These are phyloP conservation scores for Pseudogymnoascus sp. DNA, from an alignment of 2,329 filamentous ascomycete genomes.

Conservation along the genomic window DNA sequence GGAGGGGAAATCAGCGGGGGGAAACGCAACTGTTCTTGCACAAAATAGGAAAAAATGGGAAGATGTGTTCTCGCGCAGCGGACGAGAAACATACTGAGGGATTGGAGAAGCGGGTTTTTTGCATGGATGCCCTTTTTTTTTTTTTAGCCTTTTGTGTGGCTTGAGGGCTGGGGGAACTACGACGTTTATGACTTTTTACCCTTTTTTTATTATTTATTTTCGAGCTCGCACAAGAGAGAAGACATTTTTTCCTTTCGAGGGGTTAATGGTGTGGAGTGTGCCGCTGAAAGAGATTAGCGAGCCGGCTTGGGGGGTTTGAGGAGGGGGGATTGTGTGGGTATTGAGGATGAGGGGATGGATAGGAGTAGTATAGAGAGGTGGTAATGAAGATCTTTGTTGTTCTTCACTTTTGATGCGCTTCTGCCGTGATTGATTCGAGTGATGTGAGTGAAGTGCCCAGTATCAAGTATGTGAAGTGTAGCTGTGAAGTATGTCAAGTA, in stretches of 20 bases:
- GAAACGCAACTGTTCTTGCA: neutral
- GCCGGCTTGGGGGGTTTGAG: neutral
- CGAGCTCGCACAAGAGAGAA: neutral
- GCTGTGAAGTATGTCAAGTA: neutral
- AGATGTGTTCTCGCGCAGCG: neutral
- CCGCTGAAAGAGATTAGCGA: neutral
- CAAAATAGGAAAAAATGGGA: neutral
- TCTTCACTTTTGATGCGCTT: neutral
- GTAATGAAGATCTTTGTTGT: constrained; percentile 8
- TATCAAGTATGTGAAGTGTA: neutral
- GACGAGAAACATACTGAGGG: neutral
- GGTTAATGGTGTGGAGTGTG: neutral
- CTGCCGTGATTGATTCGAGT: neutral
- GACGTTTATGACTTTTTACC: neutral
- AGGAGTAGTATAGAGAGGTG: constrained; percentile 3
- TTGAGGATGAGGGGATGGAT: neutral
- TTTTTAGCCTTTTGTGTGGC: neutral
- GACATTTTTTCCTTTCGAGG: constrained; percentile 3
- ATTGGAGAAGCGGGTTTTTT: neutral
- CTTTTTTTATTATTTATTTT: neutral
- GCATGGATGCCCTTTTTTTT: neutral
- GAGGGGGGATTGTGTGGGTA: neutral
- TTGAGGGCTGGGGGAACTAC: neutral
- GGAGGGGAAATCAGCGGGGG: neutral
- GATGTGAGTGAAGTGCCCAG: neutral